A percentile compares a stretch with the other conserved stretches of the same genome.
phyloP scores from a whole-genome alignment of 169 alveolate species.

The Perkinsus marinus region DNA sequence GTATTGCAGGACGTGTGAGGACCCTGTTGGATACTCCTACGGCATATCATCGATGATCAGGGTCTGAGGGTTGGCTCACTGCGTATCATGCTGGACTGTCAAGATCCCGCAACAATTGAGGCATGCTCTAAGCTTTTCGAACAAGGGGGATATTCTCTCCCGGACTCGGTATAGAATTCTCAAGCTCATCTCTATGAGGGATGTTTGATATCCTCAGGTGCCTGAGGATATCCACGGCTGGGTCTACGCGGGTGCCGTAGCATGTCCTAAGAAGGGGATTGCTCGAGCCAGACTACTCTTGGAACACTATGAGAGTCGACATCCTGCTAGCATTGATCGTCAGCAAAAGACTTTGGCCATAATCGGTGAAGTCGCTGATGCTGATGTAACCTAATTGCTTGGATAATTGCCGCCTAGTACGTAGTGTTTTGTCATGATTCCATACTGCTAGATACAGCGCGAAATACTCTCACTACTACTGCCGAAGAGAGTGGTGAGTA shows the following conservation, averaged over 20 bases:
- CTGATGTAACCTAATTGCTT: neutral
- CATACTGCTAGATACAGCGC: neutral
- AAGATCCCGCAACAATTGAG: neutral
- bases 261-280: neutral
- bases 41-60: neutral
- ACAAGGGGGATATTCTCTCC: neutral
- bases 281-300: neutral
- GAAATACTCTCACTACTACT: neutral
- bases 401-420: too few relatives aligned
- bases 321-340: neutral
- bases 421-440: too few relatives aligned
- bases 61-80: neutral
- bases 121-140: neutral
- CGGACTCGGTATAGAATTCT: neutral
- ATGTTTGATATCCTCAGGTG: neutral
- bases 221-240: neutral
- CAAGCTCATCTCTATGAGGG: neutral
- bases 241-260: neutral
- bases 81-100: neutral
- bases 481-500: neutral
- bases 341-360: neutral
- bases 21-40: neutral
- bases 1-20: neutral
- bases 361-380: neutral
- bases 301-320: neutral